Base-by-base conservation (phyloP, 2,329 filamentous ascomycete genomes). In the Neospermospora avenae region DNA sequence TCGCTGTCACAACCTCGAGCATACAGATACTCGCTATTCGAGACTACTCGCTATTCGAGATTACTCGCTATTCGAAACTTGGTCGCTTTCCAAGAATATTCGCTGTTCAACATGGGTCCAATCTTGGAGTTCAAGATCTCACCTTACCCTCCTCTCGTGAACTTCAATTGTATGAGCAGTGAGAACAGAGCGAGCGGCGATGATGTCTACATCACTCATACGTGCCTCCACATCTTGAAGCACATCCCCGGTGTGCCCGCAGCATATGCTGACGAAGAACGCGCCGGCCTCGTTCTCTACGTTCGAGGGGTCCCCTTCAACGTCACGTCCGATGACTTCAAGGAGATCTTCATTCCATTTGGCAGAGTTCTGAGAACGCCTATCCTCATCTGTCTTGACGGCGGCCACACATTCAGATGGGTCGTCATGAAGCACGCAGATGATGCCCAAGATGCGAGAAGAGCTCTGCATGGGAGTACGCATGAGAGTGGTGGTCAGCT, bases 191-290 rank as follows among this genome's bases (percentile, higher is more conserved):
- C 28, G 8, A 52, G 51, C 3, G 48, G 56, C 18, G 45, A 58
- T 25, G 60, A 68, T 31, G 56, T 53, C 22, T 69, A 62, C 54
- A 31, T 68, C 6, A 65, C 60, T 31, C 39, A 45, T 11, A 48
- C 54, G 4, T 44, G 48, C 20, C 46, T 68, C 11, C 7, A 44
- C 2, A 7, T 57, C 20, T 7, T 31, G 3, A 41, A 25, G 3
- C 51, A 60, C 13, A 58, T 69, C 20, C 66, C 67, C 2, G 65
- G 63, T 7, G 63, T 69, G 16, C 68, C 68, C 2, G 35, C 44
- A 1, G 42, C 45, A 6, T 71, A 68, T 35, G 55, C 44, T 2
- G 20, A 37, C 18, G 64, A 65, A 25, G 42, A 61, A 18, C 18
- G 46, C 16, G 64, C 68, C 24, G 42, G 56, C 3, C 65, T 67